These are phyloP conservation scores for Aspergillus fructus DNA, from an alignment of 2,329 filamentous ascomycete species.

Conservation along the genomic window DNA sequence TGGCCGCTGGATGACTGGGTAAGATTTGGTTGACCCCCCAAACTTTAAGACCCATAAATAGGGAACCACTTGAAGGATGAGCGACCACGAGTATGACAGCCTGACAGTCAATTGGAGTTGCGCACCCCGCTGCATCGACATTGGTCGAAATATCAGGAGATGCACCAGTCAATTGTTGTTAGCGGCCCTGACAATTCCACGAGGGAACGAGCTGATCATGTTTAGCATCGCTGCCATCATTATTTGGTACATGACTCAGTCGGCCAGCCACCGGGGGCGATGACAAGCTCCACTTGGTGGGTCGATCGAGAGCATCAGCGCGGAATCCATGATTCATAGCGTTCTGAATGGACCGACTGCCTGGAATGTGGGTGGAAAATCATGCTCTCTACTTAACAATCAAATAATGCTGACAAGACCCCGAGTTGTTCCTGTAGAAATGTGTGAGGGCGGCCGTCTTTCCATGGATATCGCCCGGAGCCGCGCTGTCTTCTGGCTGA, in stretches of 20 bases:
- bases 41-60: constrained; percentile 5
- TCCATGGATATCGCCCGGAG: neutral
- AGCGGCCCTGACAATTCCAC: neutral
- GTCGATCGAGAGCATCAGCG: constrained; percentile 19
- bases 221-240: neutral
- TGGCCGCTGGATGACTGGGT: neutral
- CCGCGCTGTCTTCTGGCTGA: no score
- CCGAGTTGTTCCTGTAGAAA: no score
- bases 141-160: neutral
- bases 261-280: neutral
- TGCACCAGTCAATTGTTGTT: neutral
- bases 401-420: no score
- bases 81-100: constrained; percentile 6
- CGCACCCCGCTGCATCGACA: neutral
- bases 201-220: neutral
- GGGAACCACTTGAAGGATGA: neutral
- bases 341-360: constrained; percentile 2
- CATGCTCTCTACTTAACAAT: no score
- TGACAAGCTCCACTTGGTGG: constrained; percentile 12
- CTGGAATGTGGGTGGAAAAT: neutral
- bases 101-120: neutral
- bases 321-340: constrained; percentile 7
- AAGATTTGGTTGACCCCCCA: neutral
- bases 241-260: constrained; percentile 12
- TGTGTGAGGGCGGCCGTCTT: no score